phyloP scores from a whole-genome alignment of 495 filamentous ascomycete species.

The Penicillium bialowiezense region DNA sequence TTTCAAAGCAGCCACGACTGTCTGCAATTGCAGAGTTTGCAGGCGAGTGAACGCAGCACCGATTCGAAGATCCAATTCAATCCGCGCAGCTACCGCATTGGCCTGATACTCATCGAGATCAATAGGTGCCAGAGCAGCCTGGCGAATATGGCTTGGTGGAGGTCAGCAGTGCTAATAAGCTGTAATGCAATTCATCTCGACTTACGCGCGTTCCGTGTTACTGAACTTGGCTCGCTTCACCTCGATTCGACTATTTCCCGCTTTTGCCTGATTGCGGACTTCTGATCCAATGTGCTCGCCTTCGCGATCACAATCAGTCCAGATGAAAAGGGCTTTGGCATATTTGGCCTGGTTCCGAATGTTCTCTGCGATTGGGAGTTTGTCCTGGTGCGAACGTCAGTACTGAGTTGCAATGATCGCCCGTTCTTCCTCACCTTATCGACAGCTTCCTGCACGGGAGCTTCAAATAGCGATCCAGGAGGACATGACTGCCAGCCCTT shows the following conservation, averaged over 20 bases:
- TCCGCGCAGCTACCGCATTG: constrained; percentile 82
- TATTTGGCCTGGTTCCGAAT: constrained; percentile 73
- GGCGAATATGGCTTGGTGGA: constrained; percentile 64
- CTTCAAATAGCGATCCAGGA: constrained; percentile 78
- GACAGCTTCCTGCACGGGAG: constrained; percentile 64
- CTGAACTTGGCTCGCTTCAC: constrained; percentile 88
- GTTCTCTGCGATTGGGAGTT: constrained; percentile 76
- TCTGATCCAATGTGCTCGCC: constrained; percentile 96
- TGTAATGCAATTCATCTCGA: constrained; percentile 10
- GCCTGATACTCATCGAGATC: constrained; percentile 82
- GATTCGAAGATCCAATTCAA: constrained; percentile 89
- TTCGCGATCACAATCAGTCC: constrained; percentile 98
- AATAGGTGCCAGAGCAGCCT: constrained; percentile 72
- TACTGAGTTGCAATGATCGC: background rate
- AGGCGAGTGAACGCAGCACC: constrained; percentile 92
- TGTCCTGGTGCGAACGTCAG: constrained; percentile 55
- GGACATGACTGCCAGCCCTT: constrained; percentile 77
- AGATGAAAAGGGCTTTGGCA: constrained; percentile 77
- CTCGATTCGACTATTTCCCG: constrained; percentile 68
- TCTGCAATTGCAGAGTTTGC: constrained; percentile 69
- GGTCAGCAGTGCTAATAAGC: background rate
- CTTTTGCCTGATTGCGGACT: constrained; percentile 74
- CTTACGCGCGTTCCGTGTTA: constrained; percentile 89
- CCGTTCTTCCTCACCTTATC: constrained; percentile 50
- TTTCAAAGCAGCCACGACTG: constrained; percentile 59